phyloP scores from a whole-genome alignment of 345 rosid genomes.

The Salix viminalis region DNA sequence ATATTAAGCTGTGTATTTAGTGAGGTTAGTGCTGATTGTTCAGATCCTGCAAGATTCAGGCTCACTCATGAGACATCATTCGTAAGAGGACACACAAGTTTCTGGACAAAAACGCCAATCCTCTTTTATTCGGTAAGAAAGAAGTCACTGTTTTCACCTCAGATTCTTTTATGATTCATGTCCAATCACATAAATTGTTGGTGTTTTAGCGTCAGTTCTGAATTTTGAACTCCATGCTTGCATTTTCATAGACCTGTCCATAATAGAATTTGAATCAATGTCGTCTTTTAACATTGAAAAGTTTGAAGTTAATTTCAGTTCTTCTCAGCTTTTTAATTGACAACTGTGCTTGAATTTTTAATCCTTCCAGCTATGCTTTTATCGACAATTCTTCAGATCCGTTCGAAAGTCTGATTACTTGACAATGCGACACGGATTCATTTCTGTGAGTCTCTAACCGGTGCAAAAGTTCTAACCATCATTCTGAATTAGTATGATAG shows the following conservation, averaged over 20 bases:
- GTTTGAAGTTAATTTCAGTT: not conserved
- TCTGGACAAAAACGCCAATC: slow-evolving; percentile 49
- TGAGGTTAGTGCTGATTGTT: slow-evolving; percentile 9
- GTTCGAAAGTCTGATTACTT: slow-evolving; percentile 72
- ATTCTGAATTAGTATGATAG: not conserved
- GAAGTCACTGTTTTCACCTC: not conserved
- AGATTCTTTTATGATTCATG: too few relatives aligned
- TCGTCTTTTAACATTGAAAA: too few relatives aligned
- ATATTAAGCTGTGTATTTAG: not conserved
- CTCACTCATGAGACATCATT: slow-evolving; percentile 96
- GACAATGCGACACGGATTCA: slow-evolving; percentile 88
- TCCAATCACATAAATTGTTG: too few relatives aligned
- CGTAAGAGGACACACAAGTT: slow-evolving; percentile 57
- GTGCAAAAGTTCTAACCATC: not conserved
- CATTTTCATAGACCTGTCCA: too few relatives aligned
- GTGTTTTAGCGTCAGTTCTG: too few relatives aligned
- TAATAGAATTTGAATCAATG: too few relatives aligned
- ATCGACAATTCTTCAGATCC: slow-evolving; percentile 72
- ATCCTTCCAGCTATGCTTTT: slow-evolving; percentile 65
- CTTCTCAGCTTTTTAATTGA: not conserved
- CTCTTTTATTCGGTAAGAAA: slow-evolving; percentile 61
- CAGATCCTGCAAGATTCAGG: slow-evolving; percentile 79
- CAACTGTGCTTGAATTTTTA: not conserved
- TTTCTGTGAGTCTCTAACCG: slow-evolving; percentile 47
- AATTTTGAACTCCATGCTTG: too few relatives aligned